These are phyloP conservation scores for Cucurbita pepo DNA, from an alignment of 306 rosid genomes.

Conservation along the genomic window DNA sequence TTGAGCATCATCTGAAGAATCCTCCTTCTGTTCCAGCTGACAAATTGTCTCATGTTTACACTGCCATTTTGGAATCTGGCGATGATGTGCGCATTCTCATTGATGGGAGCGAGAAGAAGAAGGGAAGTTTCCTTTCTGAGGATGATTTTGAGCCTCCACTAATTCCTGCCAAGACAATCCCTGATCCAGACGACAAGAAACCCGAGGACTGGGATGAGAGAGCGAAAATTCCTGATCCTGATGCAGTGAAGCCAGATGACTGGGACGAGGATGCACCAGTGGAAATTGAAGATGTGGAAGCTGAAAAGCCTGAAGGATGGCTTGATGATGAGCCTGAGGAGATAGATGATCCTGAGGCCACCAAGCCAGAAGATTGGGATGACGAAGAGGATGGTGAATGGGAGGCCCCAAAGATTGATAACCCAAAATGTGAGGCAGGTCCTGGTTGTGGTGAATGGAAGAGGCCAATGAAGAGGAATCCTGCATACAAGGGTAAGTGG, in stretches of 20 bases:
- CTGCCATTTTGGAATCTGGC: constrained; percentile 50
- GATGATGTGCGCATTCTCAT: constrained; percentile 24
- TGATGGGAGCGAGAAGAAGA: constrained; percentile 45
- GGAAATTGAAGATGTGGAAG: constrained; percentile 80
- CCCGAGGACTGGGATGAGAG: constrained; percentile 99
- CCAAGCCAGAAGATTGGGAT: constrained; percentile 91
- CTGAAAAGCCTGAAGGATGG: constrained; percentile 97
- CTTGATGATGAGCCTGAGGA: constrained; percentile 95
- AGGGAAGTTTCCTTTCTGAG: constrained; percentile 38
- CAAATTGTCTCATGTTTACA: constrained; percentile 82
- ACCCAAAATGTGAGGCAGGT: constrained; percentile 56
- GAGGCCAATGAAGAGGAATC: constrained; percentile 83
- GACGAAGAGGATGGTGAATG: constrained; percentile 93
- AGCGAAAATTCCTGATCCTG: constrained; percentile 70
- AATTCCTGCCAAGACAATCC: constrained; percentile 71
- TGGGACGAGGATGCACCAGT: constrained; percentile 98
- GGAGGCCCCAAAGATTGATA: constrained; percentile 74
- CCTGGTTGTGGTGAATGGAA: constrained; percentile 97
- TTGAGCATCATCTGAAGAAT: constrained; percentile 74
- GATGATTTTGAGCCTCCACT: constrained; percentile 87
- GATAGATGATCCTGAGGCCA: constrained; percentile 74
- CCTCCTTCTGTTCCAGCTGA: constrained; percentile 85
- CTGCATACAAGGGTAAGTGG: constrained; percentile 93
- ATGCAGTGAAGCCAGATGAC: constrained; percentile 85
- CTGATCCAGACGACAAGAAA: constrained; percentile 90